Evolutionary conservation across 805 yeast genomes (phyloP).

Genomic region (Metschnikowia shivogae): DNA sequence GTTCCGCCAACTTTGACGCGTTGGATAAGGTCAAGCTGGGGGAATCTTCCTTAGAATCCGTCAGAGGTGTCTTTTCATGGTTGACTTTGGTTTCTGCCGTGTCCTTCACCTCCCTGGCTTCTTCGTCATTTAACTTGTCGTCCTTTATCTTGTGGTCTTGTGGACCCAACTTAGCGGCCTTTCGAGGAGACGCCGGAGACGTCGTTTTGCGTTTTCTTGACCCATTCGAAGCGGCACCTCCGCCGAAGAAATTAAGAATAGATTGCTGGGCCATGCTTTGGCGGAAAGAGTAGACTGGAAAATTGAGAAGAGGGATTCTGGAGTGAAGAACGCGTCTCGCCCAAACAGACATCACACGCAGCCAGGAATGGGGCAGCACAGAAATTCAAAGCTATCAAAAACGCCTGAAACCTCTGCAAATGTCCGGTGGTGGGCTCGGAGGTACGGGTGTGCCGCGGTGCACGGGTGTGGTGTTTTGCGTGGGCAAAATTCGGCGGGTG

Average conservation of each 20-base stretch:
- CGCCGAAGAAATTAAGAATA: conserved; percentile 16
- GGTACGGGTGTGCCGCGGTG: not conserved
- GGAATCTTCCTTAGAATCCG: not conserved
- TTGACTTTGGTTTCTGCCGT: too few species aligned
- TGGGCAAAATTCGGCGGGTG: not conserved
- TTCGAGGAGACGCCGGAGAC: not conserved
- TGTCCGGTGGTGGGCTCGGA: not conserved
- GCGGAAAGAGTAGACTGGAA: not conserved
- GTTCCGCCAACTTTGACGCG: conserved; percentile 11
- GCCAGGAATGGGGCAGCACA: not conserved
- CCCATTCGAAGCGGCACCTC: conserved; percentile 3
- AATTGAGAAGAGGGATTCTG: not conserved
- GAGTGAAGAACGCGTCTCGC: conserved; percentile 3
- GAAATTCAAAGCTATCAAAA: not conserved
- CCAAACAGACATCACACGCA: conserved; percentile 2
- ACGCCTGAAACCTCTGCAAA: not conserved
- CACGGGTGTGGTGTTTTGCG: not conserved
- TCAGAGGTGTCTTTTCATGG: too few species aligned
- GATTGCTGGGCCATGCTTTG: conserved; percentile 16
- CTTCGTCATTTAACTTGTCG: too few species aligned
- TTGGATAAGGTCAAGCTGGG: not conserved
- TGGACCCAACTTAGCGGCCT: not conserved
- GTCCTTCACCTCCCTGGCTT: too few species aligned
- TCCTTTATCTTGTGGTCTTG: too few species aligned
- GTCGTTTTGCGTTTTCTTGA: not conserved